Percentiles rank a stretch among this genome's conserved stretches.
phyloP scores from a whole-genome alignment of 2,329 filamentous ascomycete species.

The Teratosphaeria zuluensis region DNA sequence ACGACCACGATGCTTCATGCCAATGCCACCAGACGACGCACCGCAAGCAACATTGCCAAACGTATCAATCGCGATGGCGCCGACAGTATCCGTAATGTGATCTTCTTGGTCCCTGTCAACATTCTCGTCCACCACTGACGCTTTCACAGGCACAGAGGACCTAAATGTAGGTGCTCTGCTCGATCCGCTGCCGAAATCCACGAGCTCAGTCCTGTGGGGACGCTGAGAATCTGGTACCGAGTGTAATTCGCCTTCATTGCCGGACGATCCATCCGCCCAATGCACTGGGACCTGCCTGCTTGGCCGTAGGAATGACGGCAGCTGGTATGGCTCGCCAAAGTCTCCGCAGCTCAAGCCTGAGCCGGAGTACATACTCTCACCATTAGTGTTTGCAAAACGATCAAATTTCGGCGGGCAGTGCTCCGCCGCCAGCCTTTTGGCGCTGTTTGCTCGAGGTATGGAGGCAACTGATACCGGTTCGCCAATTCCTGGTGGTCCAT shows the following conservation, averaged over 20 bases:
- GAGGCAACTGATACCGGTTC: slow-evolving; percentile 17
- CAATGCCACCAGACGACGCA: slow-evolving; percentile 93
- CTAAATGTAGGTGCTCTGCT: neutral
- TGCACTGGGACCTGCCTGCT: neutral
- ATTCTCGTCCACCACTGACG: neutral
- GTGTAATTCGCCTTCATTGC: slow-evolving; percentile 13
- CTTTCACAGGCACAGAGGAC: neutral
- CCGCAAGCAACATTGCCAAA: slow-evolving; percentile 83
- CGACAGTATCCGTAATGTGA: slow-evolving; percentile 84
- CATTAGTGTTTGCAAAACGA: neutral
- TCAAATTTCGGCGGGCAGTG: neutral
- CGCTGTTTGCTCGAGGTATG: slow-evolving; percentile 35
- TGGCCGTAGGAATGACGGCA: slow-evolving; percentile 1
- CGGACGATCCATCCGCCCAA: slow-evolving; percentile 32
- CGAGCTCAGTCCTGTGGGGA: neutral
- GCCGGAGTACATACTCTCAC: neutral
- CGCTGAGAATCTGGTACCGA: neutral
- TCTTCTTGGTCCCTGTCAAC: slow-evolving; percentile 34
- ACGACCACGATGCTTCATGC: slow-evolving; percentile 92
- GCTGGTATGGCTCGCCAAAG: slow-evolving; percentile 7
- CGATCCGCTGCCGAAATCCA: neutral
- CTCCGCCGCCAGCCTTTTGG: slow-evolving; percentile 22
- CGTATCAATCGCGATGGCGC: slow-evolving; percentile 84
- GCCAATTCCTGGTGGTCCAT: slow-evolving; percentile 14
- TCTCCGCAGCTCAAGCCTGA: slow-evolving; percentile 18